These are phyloP conservation scores for Ascomycota sp. DNA, from an alignment of 2,329 filamentous ascomycete genomes.

Conservation along the genomic window DNA sequence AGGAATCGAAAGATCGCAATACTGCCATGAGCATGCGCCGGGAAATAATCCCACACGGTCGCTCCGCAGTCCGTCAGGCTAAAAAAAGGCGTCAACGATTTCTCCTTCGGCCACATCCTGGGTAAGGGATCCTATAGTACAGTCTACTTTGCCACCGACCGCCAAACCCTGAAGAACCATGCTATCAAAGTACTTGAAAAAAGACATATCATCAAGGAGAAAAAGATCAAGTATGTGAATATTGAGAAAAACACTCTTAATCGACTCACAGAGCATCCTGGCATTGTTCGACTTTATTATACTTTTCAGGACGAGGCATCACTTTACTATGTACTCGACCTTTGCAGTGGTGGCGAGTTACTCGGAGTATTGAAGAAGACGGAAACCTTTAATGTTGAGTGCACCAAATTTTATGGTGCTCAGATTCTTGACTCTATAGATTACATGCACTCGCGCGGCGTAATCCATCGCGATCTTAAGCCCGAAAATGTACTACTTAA, in stretches of 20 bases:
- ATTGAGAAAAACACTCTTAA: conserved; percentile 98
- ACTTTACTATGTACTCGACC: conserved; percentile 87
- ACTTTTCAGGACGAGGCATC: conserved; percentile 96
- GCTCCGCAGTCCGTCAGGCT: conserved; percentile 63
- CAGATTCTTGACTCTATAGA: conserved; percentile 92
- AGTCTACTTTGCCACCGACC: conserved; percentile 78
- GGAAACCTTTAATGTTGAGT: conserved; percentile 86
- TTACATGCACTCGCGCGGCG: conserved; percentile 92
- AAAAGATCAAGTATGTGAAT: conserved; percentile 99
- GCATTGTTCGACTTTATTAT: conserved; percentile 91
- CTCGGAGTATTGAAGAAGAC: conserved; percentile 87
- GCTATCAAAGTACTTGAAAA: conserved; percentile 98
- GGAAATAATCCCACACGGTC: conserved; percentile 71
- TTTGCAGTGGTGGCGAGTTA: conserved; percentile 81
- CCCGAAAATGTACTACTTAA: conserved; percentile 93
- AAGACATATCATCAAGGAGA: conserved; percentile 97
- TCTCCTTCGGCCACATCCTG: conserved; percentile 74
- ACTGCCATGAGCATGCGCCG: conserved; percentile 69
- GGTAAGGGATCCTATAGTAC: conserved; percentile 97
- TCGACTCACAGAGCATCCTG: conserved; percentile 84
- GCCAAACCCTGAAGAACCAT: conserved; percentile 87
- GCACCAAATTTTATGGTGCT: conserved; percentile 80
- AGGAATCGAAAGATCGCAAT: conserved; percentile 91
- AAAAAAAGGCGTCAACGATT: conserved; percentile 95
- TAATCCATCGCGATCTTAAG: conserved; percentile 92